These are phyloP conservation scores for Yamadazyma mexicana DNA, from an alignment of 1,139 yeast species.

Conservation along the genomic window DNA sequence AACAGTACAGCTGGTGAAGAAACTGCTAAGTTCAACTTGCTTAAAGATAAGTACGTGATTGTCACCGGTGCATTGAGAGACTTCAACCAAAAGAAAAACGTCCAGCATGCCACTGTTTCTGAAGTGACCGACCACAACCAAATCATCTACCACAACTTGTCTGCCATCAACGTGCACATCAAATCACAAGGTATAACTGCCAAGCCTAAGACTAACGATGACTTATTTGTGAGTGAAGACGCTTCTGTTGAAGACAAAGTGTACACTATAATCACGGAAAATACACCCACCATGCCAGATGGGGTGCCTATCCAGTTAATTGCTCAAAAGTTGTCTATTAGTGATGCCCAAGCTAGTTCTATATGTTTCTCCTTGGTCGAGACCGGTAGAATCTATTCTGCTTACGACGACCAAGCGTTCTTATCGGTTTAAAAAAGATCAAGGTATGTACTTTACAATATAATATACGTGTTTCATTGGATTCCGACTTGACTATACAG, in stretches of 20 bases:
- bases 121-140: constrained; percentile 71
- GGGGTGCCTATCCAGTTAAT: constrained; percentile 70
- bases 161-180: constrained; percentile 65
- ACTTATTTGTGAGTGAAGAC: constrained; percentile 47
- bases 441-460: constrained; percentile 1
- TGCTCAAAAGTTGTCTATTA: constrained; percentile 53
- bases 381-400: constrained; percentile 64
- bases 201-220: constrained; percentile 11
- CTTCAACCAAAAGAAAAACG: constrained; percentile 63
- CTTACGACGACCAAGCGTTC: constrained; percentile 64
- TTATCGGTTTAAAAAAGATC: constrained; percentile 41
- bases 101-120: constrained; percentile 64
- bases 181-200: constrained; percentile 45
- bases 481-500: not conserved
- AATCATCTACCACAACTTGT: constrained; percentile 72
- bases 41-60: constrained; percentile 54
- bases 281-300: constrained; percentile 62
- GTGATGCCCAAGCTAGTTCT: constrained; percentile 47
- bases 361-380: constrained; percentile 58
- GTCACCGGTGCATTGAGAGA: constrained; percentile 74
- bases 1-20: constrained; percentile 34
- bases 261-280: constrained; percentile 48
- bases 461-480: not conserved
- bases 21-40: constrained; percentile 31
- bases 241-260: constrained; percentile 42